phyloP scores from a whole-genome alignment of 208 protist species.

The Trypanosoma melophagium region DNA sequence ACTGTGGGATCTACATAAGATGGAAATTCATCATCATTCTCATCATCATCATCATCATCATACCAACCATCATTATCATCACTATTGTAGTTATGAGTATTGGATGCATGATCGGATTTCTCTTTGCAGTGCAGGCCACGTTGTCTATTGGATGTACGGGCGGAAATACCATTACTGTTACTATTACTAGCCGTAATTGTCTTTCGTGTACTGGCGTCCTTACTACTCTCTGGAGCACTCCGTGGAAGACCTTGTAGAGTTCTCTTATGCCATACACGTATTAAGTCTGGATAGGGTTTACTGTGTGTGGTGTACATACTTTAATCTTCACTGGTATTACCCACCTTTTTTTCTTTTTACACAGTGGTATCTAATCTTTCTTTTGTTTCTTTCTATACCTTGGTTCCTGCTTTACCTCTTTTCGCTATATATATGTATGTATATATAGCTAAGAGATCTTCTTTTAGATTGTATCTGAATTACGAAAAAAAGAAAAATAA shows the following conservation, averaged over 20 bases:
- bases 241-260: slow-evolving; percentile 6
- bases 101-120: too few species aligned
- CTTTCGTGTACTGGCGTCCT: too few species aligned
- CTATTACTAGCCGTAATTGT: not conserved
- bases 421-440: too few species aligned
- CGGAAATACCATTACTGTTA: not conserved
- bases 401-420: too few species aligned
- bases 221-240: too few species aligned
- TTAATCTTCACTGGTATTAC: not conserved
- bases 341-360: not conserved
- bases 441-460: too few species aligned
- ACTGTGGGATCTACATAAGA: slow-evolving; percentile 43
- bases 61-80: too few species aligned
- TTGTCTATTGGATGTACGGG: not conserved
- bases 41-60: not conserved
- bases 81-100: not conserved
- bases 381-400: too few species aligned
- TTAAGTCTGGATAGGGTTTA: slow-evolving; percentile 6
- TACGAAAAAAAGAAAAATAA: too few species aligned
- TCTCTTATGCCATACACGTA: not conserved
- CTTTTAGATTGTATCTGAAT: too few species aligned
- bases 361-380: not conserved
- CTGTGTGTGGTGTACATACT: slow-evolving; percentile 10
- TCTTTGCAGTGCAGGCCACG: not conserved
- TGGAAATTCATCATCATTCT: slow-evolving; percentile 10